phyloP scores from a whole-genome alignment of 1,284 basidiomycete genomes.

The Tilletia setariae region DNA sequence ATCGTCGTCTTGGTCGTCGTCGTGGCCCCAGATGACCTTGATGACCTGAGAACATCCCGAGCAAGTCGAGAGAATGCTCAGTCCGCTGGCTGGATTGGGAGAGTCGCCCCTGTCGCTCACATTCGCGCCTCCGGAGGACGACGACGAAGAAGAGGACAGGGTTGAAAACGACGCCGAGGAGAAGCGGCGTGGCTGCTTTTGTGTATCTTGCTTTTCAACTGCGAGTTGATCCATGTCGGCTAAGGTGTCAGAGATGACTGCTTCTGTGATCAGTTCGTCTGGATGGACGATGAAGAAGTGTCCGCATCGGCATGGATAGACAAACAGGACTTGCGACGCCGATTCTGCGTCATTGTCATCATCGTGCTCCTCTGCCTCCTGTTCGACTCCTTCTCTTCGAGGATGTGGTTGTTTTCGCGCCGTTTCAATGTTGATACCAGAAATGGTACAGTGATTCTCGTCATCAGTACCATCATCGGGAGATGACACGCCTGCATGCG shows the following conservation, averaged over 20 bases:
- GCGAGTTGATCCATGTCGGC: background rate
- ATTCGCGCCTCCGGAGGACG: no score
- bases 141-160: no score
- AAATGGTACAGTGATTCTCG: no score
- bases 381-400: no score
- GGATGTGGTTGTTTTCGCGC: no score
- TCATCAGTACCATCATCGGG: background rate
- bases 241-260: background rate
- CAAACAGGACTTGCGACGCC: background rate
- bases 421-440: no score
- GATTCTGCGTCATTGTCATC: background rate
- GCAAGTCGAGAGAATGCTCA: constrained; percentile 10
- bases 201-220: no score
- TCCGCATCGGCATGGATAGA: constrained; percentile 8
- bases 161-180: no score
- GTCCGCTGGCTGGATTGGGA: background rate
- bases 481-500: no score
- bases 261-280: background rate
- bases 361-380: background rate
- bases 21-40: constrained; percentile 5
- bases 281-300: constrained; percentile 8
- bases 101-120: background rate
- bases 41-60: constrained; percentile 10
- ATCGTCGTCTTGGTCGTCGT: background rate
- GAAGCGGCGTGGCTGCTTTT: no score